A percentile compares a stretch with the other conserved stretches of the same genome.
phyloP scores from a whole-genome alignment of 306 rosid species.

The Malus sieversii region DNA sequence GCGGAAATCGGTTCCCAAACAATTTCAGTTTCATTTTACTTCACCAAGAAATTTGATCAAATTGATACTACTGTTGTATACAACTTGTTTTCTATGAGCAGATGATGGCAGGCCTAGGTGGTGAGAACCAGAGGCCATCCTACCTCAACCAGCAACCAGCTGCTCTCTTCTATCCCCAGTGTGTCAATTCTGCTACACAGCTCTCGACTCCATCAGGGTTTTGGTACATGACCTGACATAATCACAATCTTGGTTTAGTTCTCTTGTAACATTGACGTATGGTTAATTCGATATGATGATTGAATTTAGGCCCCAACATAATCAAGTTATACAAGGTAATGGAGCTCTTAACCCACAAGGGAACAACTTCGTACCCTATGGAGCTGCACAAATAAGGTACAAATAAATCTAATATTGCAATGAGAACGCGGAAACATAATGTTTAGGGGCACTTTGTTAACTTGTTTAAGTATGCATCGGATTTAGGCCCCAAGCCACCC shows the following conservation, averaged over 20 bases:
- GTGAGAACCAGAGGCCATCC: background rate
- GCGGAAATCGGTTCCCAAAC: background rate
- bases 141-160: background rate
- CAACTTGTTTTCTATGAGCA: background rate
- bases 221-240: background rate
- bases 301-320: constrained; percentile 5
- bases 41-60: background rate
- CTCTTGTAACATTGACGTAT: background rate
- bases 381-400: constrained; percentile 5
- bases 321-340: constrained; percentile 3
- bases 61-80: background rate
- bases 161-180: background rate
- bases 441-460: background rate
- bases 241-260: background rate
- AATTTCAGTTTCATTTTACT: background rate
- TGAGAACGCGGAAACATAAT: background rate
- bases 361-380: background rate
- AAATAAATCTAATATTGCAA: background rate
- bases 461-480: background rate
- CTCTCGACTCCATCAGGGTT: background rate
- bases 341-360: background rate
- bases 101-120: background rate
- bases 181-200: constrained; percentile 2
- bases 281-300: background rate
- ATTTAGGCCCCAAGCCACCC: constrained; percentile 12